A percentile compares a stretch with the other conserved stretches of the same genome.
Evolutionary conservation across 306 rosid genomes (phyloP).

Genomic region (Lupinus albus): DNA sequence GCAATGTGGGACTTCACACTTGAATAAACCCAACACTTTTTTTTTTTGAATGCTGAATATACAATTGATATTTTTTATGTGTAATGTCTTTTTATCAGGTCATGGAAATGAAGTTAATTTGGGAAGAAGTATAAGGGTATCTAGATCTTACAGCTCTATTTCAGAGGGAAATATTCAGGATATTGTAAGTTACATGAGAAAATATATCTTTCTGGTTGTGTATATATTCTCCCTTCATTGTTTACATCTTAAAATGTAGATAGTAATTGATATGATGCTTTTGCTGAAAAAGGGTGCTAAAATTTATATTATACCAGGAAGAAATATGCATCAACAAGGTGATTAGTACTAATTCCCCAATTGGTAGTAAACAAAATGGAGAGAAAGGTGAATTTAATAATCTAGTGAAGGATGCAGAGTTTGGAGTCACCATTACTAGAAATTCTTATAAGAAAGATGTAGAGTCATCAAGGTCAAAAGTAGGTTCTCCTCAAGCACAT

Average conservation of each 20-base stretch:
- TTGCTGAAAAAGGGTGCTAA: neutral
- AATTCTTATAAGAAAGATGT: slow-evolving; percentile 50
- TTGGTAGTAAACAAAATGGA: slow-evolving; percentile 40
- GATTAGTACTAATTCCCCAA: slow-evolving; percentile 43
- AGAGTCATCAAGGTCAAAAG: slow-evolving; percentile 49
- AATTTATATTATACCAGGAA: slow-evolving; percentile 51
- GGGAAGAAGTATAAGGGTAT: slow-evolving; percentile 35
- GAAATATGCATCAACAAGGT: slow-evolving; percentile 51
- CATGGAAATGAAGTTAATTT: slow-evolving; percentile 42
- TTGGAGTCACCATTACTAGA: slow-evolving; percentile 41
- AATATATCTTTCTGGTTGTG: neutral
- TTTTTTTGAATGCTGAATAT: too few species aligned
- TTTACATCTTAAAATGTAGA: neutral
- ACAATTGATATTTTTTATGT: slow-evolving; percentile 27
- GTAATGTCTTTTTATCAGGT: slow-evolving; percentile 40
- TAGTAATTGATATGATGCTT: neutral
- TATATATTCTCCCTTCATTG: neutral
- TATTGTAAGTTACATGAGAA: slow-evolving; percentile 35
- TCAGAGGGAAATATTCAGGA: slow-evolving; percentile 42
- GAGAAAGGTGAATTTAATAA: slow-evolving; percentile 62
- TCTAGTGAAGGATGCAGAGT: slow-evolving; percentile 55
- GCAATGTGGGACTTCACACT: too few species aligned
- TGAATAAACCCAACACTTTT: too few species aligned
- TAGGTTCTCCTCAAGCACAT: slow-evolving; percentile 50
- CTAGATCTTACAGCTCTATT: slow-evolving; percentile 46